phyloP scores from a whole-genome alignment of 345 rosid species.

The Eucalyptus viminalis region DNA sequence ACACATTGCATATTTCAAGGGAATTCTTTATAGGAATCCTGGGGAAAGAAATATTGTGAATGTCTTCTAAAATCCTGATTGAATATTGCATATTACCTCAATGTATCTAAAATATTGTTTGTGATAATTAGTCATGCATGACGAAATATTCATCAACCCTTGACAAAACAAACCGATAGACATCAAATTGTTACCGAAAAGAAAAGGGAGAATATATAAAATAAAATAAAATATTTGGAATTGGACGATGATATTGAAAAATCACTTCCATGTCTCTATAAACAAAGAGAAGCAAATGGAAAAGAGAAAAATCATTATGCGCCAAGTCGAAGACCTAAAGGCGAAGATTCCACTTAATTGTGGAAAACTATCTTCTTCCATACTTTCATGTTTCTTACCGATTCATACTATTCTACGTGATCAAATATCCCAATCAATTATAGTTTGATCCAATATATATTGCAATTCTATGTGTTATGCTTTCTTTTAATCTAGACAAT shows the following conservation, averaged over 20 bases:
- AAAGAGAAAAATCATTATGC: neutral
- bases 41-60: neutral
- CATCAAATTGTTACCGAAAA: neutral
- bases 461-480: neutral
- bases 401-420: neutral
- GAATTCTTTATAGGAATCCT: neutral
- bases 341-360: neutral
- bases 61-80: neutral
- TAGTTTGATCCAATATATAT: neutral
- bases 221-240: neutral
- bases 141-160: neutral
- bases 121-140: neutral
- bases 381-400: neutral
- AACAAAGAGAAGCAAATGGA: neutral
- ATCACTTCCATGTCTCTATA: neutral
- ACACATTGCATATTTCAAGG: neutral
- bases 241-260: neutral
- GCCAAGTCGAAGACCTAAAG: neutral
- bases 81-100: neutral
- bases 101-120: neutral
- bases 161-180: neutral
- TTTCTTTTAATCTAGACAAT: neutral
- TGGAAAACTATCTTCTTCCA: neutral
- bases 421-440: neutral
- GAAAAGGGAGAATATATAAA: neutral